Base-by-base conservation (phyloP, 2,329 filamentous ascomycete species). In the Didymella sp. region DNA sequence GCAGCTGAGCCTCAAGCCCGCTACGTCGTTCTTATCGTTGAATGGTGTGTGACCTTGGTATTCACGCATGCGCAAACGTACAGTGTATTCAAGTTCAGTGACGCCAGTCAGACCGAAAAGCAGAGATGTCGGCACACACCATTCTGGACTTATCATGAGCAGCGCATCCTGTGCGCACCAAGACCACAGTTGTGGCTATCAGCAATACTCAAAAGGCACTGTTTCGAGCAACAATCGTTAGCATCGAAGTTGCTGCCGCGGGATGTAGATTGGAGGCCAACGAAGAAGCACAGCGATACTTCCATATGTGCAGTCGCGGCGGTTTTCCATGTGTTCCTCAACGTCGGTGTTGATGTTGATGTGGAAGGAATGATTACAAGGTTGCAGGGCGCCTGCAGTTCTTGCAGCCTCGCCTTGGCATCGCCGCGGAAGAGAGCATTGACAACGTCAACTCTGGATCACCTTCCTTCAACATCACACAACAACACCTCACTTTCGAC, bases 361-460 rank as follows among this genome's bases (percentile, higher is more conserved):
- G 19, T 38, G 27, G 22, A 6, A 33, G 7, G n/a, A n/a, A n/a
- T n/a, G n/a, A n/a, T n/a, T n/a, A n/a, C n/a, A 45, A 22, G 11
- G 12, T 11, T 44, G 19, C 28, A 25, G 27, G n/a, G 24, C 37
- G 11, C n/a, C 21, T 33, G 33, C 41, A 24, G 53, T 37, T 51
- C 21, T 17, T 30, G 24, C 42, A 56, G 53, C 46, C 48, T 51
- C 27, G 54, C 15, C 54, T 51, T 48, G 54, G 48, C 54, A 52
- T 48, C 31, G 48, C 54, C 54, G 54, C 54, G 54, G 54, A 45
- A 44, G 49, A 57, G 54, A 57, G 54, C 54, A 52, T 40, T 48
- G 48, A 57, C 48, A 48, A 31, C 41, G 17, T 33, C 48, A 43
- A 56, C 21, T 17, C 3, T 41, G 33, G 19, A 22, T 28, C 15